Evolutionary conservation across 306 rosid genomes (phyloP).

Genomic region (Corylus heterophylla): DNA sequence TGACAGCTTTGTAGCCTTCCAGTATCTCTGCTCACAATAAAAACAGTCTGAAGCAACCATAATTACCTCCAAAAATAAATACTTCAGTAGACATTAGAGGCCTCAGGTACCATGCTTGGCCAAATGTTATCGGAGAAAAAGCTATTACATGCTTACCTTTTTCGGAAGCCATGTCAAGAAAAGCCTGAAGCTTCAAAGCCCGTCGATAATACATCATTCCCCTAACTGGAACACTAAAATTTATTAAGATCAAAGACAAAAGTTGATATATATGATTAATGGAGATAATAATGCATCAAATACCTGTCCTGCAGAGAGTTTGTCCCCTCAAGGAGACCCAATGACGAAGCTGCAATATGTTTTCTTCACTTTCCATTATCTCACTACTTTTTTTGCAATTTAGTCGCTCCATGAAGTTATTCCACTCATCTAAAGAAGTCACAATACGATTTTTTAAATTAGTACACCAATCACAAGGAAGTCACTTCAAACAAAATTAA

Average conservation of each 20-base stretch:
- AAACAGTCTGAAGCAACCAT: conserved; percentile 17
- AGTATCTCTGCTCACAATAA: conserved; percentile 71
- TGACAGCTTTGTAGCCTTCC: conserved; percentile 85
- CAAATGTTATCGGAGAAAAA: conserved; percentile 13
- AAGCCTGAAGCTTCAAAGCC: conserved; percentile 97
- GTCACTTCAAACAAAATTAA: conserved; percentile 20
- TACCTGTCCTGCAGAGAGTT: conserved; percentile 94
- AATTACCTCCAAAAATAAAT: conserved; percentile 29
- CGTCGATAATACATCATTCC: conserved; percentile 99
- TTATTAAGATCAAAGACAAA: conserved; percentile 29
- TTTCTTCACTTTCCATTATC: conserved; percentile 84
- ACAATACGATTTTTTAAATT: conserved; percentile 15
- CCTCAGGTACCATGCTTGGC: conserved; percentile 11
- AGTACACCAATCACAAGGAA: conserved; percentile 4
- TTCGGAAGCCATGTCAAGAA: conserved; percentile 96
- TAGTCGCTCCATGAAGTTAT: conserved; percentile 90
- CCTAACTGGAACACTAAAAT: conserved; percentile 61
- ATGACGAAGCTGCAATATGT: conserved; percentile 84
- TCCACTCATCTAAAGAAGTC: conserved; percentile 83
- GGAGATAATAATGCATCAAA: conserved; percentile 20
- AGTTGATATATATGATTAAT: conserved; percentile 22
- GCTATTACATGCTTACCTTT: conserved; percentile 50
- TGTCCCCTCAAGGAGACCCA: conserved; percentile 98
- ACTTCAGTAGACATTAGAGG: conserved; percentile 4
- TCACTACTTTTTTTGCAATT: conserved; percentile 82